Evolutionary conservation across 352 stramenopile genomes (phyloP).

Genomic region (Phytophthora fragariaefolia): DNA sequence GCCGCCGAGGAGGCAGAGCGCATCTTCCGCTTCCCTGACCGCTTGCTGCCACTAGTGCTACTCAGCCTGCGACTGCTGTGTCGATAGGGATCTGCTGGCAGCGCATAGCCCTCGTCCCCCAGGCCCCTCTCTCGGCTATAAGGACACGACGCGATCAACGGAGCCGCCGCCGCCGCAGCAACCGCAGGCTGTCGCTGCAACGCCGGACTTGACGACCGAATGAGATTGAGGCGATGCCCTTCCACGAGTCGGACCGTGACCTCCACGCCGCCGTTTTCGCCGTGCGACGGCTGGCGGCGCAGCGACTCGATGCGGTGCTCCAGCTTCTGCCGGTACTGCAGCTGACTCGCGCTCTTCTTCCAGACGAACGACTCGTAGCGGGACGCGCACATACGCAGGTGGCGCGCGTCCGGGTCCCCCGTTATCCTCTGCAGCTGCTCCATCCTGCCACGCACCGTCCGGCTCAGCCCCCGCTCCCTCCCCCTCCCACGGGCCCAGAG

Average conservation of each 20-base stretch:
- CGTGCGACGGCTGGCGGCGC: slow-evolving; percentile 54
- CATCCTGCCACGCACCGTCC: slow-evolving; percentile 34
- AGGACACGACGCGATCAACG: slow-evolving; percentile 20
- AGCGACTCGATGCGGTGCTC: slow-evolving; percentile 72
- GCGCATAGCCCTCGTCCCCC: slow-evolving; percentile 4
- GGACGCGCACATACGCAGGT: slow-evolving; percentile 64
- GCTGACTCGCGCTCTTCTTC: slow-evolving; percentile 70
- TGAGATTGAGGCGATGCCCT: slow-evolving; percentile 36
- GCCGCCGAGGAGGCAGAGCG: slow-evolving; percentile 20
- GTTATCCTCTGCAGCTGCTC: slow-evolving; percentile 71
- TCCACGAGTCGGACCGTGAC: slow-evolving; percentile 32
- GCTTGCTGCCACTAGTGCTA: slow-evolving; percentile 29
- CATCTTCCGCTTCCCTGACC: slow-evolving; percentile 36
- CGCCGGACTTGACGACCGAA: slow-evolving; percentile 16
- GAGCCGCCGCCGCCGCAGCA: neutral
- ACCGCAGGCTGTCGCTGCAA: slow-evolving; percentile 17
- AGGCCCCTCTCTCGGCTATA: slow-evolving; percentile 15
- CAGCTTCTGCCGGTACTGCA: slow-evolving; percentile 76
- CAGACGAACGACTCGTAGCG: slow-evolving; percentile 78
- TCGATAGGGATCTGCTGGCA: slow-evolving; percentile 14
- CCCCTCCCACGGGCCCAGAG: too few relatives aligned
- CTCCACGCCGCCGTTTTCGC: slow-evolving; percentile 33
- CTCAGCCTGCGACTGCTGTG: slow-evolving; percentile 16
- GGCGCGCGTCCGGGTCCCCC: slow-evolving; percentile 53
- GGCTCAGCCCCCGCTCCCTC: too few relatives aligned